Base-by-base conservation (phyloP, 2,329 filamentous ascomycete genomes). In the Epichloe elymi region DNA sequence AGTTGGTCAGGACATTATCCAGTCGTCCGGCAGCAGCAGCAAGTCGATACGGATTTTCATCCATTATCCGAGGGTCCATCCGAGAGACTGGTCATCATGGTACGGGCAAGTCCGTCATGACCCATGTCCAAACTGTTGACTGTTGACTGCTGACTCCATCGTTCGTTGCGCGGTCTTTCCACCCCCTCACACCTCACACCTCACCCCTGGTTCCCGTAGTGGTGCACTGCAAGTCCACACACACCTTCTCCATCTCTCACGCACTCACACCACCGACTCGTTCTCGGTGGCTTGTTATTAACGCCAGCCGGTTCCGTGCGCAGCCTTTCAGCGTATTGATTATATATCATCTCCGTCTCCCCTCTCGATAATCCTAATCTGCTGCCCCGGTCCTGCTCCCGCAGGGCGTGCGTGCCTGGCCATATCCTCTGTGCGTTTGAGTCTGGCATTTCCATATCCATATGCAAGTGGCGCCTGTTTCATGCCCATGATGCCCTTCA, bases 351-450 rank as follows among this genome's bases (percentile, higher is more conserved):
- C 49, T 49, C 40, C 49, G 17, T 44, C 35, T 48, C 46, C 52
- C 46, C 52, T 23, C 49, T 36, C 35, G 11, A n/a, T 33, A 10
- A 12, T 10, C 23, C 7, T 30, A n/a, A 23, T 11, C 12, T 17
- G 10, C 3, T 17, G 8, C 15, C 19, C 40, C 30, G 19, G 35
- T 23, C 52, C 49, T 43, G 52, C 52, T 45, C n/a, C 40, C n/a
- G 48, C 49, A 53, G 52, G 52, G 49, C 52, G 20, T 53, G 19
- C 17, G 26, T 52, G 40, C 49, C 52, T 51, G 49, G 36, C 12
- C 38, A 48, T 23, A 43, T 30, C 15, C 12, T 49, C 37, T 19
- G 46, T n/a, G 12, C 44, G n/a, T 38, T n/a, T 17, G 20, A 36
- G 11, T 46, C 26, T 26, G 26, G 10, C 17, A 10, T n/a, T 19